Base-by-base conservation (phyloP, 2,329 filamentous ascomycete species). In the Pseudomassariella vexata region DNA sequence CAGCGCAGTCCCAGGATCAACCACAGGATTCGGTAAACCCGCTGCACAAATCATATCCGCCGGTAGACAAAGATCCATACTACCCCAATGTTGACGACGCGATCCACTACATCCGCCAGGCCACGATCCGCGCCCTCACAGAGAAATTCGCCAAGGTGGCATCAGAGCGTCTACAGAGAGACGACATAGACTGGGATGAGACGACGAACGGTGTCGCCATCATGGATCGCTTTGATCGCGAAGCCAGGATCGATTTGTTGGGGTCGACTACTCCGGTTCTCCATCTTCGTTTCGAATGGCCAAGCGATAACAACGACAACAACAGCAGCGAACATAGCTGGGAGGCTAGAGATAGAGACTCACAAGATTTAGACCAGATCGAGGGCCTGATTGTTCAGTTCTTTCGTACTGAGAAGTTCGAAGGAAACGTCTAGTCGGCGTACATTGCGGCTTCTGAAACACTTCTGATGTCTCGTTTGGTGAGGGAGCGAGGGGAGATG, bases 81-180 rank as follows among this genome's bases (percentile, higher is more conserved):
- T 75, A 72, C 39, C 59, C 64, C 1, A 59, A 60, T 39, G 50
- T 67, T 11, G 39, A 45, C 8, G 64, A 68, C 20, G 57, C 72
- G 5, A 51, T 57, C 9, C 60, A 63, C 40, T 73, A 73, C 47
- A 42, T 75, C 7, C 52, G 58, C 34, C 60, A 59, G 12, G 63
- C 66, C 9, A 55, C 62, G 6, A 45, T 57, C 16, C 66, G 47
- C 17, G 46, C 44, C 5, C 15, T 53, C 2, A 35, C 40, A 3
- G 41, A 44, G 5, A 39, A 41, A n/a, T 18, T 50, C 5, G 39
- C 44, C 10, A 36, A 28, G 6, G 31, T 29, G 3, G 37, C 42
- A 2, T 31, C 38, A 3, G 27, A 38, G 18, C 30, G 28, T 19
- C 39, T 52, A 8, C 27, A 27, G 8, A 33, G 44, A 8, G 35